These are phyloP conservation scores for Kazachstania taianensis DNA, from an alignment of 805 yeast species.

Conservation along the genomic window DNA sequence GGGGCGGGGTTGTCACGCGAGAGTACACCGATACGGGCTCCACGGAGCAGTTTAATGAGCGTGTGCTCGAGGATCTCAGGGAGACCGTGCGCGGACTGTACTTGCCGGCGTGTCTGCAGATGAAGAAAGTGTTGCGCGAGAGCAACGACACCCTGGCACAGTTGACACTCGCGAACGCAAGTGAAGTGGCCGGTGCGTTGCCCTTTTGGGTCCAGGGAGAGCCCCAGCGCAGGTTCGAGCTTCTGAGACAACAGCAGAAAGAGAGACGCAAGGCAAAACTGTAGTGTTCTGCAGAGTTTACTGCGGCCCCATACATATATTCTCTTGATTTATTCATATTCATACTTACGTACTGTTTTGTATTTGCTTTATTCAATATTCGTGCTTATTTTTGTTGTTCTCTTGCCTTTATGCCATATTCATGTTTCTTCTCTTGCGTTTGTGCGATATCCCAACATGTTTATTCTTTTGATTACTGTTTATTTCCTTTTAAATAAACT, in stretches of 20 bases:
- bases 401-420: no score
- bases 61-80: slow-evolving; percentile 33
- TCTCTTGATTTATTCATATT: no score
- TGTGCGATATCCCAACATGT: no score
- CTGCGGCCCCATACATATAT: no score
- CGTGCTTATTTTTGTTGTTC: no score
- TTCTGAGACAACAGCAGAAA: slow-evolving; percentile 39
- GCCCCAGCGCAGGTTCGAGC: slow-evolving; percentile 60
- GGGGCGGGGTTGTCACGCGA: slow-evolving; percentile 54
- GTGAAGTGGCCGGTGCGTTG: slow-evolving; percentile 62
- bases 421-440: no score
- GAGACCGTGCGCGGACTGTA: slow-evolving; percentile 29
- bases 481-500: no score
- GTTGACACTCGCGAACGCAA: slow-evolving; percentile 43
- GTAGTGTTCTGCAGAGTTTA: no score
- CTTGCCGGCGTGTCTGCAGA: slow-evolving; percentile 35
- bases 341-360: no score
- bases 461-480: no score
- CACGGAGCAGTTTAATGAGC: slow-evolving; percentile 39
- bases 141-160: slow-evolving; percentile 18
- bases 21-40: slow-evolving; percentile 33
- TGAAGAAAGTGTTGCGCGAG: slow-evolving; percentile 31
- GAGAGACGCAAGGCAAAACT: no score
- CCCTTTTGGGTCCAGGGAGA: slow-evolving; percentile 60
- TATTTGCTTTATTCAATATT: no score